These are phyloP conservation scores for Trichoderma atroviride DNA, from an alignment of 2,329 filamentous ascomycete genomes.

Conservation along the genomic window DNA sequence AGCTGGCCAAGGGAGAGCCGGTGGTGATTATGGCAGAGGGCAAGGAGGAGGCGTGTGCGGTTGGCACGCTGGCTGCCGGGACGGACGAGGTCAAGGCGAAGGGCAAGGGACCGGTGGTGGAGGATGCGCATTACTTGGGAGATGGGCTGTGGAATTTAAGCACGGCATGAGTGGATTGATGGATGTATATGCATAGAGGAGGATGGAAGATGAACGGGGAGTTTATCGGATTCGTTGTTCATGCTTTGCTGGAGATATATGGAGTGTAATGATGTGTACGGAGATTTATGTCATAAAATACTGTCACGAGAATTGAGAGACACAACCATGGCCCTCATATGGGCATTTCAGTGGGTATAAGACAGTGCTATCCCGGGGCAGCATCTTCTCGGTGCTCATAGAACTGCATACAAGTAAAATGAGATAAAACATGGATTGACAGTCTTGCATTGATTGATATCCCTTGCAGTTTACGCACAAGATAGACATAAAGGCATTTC, in stretches of 20 bases:
- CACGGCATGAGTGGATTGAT: slow-evolving; percentile 53
- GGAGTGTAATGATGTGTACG: neutral
- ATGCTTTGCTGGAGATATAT: neutral
- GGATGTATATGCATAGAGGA: neutral
- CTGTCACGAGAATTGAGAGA: no score
- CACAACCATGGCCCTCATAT: no score
- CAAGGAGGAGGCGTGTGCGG: slow-evolving; percentile 86
- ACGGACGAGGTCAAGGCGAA: slow-evolving; percentile 92
- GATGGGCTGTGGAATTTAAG: slow-evolving; percentile 86
- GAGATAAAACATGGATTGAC: no score
- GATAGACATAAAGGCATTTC: no score
- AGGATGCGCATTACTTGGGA: slow-evolving; percentile 89
- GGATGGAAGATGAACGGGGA: neutral
- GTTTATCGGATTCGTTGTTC: neutral
- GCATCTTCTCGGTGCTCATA: no score
- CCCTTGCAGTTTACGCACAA: no score
- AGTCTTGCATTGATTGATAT: no score
- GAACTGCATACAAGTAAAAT: no score
- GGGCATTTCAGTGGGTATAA: no score
- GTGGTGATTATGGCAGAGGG: slow-evolving; percentile 92
- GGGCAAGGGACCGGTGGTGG: slow-evolving; percentile 91
- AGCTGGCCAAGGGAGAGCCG: slow-evolving; percentile 77
- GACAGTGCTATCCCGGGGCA: no score
- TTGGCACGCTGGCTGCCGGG: slow-evolving; percentile 80
- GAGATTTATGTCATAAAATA: neutral